A percentile compares a stretch with the other conserved stretches of the same genome.
These are phyloP conservation scores for Brettanomyces anomalus DNA, from an alignment of 805 yeast genomes.

Conservation along the genomic window DNA sequence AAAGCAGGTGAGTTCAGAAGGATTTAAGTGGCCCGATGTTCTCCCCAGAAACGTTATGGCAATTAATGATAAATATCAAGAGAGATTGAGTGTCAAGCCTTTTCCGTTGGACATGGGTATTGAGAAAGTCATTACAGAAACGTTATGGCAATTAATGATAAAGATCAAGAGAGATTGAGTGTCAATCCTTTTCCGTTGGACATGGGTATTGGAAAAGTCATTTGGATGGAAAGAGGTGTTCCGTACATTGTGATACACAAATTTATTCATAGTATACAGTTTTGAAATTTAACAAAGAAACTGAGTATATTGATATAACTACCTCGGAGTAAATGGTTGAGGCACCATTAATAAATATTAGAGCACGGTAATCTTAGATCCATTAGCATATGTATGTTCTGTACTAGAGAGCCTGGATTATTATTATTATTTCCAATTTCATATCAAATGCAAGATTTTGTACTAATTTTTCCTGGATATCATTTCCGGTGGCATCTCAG, in stretches of 20 bases:
- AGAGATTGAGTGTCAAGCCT: slow-evolving; percentile 10
- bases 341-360: no score
- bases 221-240: slow-evolving; percentile 18
- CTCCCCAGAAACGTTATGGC: slow-evolving; percentile 20
- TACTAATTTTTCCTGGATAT: no score
- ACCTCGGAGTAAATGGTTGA: no score
- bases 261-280: slow-evolving; percentile 19
- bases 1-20: slow-evolving; percentile 17
- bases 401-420: no score
- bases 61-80: slow-evolving; percentile 15
- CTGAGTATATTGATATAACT: slow-evolving; percentile 14
- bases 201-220: slow-evolving; percentile 16
- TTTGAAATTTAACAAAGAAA: slow-evolving; percentile 13
- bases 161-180: slow-evolving; percentile 9
- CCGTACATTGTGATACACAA: slow-evolving; percentile 17
- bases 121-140: slow-evolving; percentile 16
- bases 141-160: slow-evolving; percentile 18
- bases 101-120: slow-evolving; percentile 21
- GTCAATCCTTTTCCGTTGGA: slow-evolving; percentile 19
- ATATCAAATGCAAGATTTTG: no score
- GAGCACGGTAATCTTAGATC: no score
- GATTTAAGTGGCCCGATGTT: slow-evolving; percentile 19
- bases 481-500: no score
- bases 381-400: no score
- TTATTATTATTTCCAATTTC: no score